Evolutionary conservation across 257 asterid species (phyloP).

Genomic region (Cynanchum wilfordii): DNA sequence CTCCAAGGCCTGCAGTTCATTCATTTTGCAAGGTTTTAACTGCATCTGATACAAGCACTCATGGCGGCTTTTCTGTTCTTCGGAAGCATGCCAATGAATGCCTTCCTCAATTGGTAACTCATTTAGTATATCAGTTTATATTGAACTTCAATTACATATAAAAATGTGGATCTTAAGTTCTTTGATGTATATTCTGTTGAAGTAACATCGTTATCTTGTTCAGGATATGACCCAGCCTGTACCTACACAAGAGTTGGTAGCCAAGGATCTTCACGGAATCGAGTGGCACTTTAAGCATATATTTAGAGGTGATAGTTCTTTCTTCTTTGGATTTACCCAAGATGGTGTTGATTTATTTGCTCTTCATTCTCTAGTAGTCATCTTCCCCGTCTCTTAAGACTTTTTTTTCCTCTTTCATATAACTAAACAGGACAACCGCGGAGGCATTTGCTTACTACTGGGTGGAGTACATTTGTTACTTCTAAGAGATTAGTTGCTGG

Average conservation of each 20-base stretch:
- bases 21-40: conserved; percentile 91
- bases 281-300: conserved; percentile 62
- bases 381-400: neutral
- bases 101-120: conserved; percentile 76
- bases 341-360: neutral
- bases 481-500: conserved; percentile 53
- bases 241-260: conserved; percentile 51
- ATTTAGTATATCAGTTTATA: neutral
- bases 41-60: conserved; percentile 91
- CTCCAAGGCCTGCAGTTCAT: conserved; percentile 52
- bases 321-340: neutral
- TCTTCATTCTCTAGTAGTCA: neutral
- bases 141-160: too few species aligned
- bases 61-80: conserved; percentile 90
- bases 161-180: neutral
- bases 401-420: neutral
- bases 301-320: conserved; percentile 39
- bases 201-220: conserved; percentile 14
- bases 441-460: conserved; percentile 59
- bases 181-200: neutral
- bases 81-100: conserved; percentile 85
- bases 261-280: conserved; percentile 52
- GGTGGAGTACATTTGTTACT: conserved; percentile 58
- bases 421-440: conserved; percentile 51
- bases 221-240: conserved; percentile 71